Base-by-base conservation (phyloP, 495 filamentous ascomycete species). In the Hypoxylon subgilvum region DNA sequence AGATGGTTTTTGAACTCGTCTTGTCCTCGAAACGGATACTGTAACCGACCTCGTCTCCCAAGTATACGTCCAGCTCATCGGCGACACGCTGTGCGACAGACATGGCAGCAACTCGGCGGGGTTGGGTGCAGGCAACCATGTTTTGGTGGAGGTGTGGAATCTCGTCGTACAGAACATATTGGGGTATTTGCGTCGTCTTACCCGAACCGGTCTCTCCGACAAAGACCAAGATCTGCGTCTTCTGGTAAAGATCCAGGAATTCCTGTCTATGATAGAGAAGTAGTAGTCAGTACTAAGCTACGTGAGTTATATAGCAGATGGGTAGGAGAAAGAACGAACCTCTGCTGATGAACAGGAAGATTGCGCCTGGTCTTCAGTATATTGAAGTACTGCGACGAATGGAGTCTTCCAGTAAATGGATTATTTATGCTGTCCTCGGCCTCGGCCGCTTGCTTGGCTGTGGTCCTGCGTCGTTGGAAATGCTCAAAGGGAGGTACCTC, bases 151-250 rank as follows among this genome's bases (percentile, higher is more conserved):
- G 79, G 58, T 97, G 89, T 4, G 95, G 94, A 17, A 95, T 83
- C 75, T 99, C 95, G 77, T 99, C 95, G 79, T 88, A 97, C 10
- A 97, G 82, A 52, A 99, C 91, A 71, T 96, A 99, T 70, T 99
- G 95, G 0, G 95, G 95, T 48, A 99, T 97, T 74, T 99, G 95
- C 0, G 94, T 98, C 0, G 94, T 98, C 75, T 98, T 98, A 73
- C 94, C 94, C 62, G 94, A 98, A 86, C 94, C 94, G 2, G 94
- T 98, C 79, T 98, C 94, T 76, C 95, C 95, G 53, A 99, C 95
- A 66, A 99, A 96, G 66, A 99, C 94, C 19, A 99, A 82, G 57
- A 97, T 96, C 70, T 97, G 95, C 8, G 86, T 88, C 69, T 87
- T 84, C 57, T 97, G 95, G 73, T 94, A 99, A 63, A 92, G 81